Evolutionary conservation across 2,329 filamentous ascomycete species (phyloP).

Genomic region (Gaeumannomyces sp.): DNA sequence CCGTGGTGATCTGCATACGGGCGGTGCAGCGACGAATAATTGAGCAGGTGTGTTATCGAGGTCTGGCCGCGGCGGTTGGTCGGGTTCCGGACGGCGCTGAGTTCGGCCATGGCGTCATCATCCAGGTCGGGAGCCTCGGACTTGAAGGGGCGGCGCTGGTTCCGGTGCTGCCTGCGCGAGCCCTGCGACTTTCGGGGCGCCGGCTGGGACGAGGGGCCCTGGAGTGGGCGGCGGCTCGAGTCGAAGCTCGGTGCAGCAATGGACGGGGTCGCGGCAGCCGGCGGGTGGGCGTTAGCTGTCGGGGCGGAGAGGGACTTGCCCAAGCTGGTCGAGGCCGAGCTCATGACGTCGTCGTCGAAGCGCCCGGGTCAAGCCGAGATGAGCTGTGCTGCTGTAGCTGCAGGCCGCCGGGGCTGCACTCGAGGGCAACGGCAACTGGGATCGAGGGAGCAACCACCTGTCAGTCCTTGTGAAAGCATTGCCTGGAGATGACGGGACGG

Average conservation of each 20-base stretch:
- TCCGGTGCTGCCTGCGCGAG: slow-evolving; percentile 76
- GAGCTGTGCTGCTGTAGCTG: too few species aligned
- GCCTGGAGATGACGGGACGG: too few species aligned
- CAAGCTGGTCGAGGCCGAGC: slow-evolving; percentile 30
- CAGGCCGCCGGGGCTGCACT: too few species aligned
- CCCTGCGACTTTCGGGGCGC: slow-evolving; percentile 70
- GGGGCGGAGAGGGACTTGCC: slow-evolving; percentile 46
- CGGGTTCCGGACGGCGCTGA: slow-evolving; percentile 52
- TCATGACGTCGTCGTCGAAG: slow-evolving; percentile 20
- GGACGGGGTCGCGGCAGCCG: slow-evolving; percentile 34
- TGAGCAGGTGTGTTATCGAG: slow-evolving; percentile 94
- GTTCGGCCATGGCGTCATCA: slow-evolving; percentile 84
- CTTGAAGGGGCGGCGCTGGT: slow-evolving; percentile 61
- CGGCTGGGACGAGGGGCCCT: slow-evolving; percentile 27
- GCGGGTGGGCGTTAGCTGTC: slow-evolving; percentile 33
- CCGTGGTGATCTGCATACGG: slow-evolving; percentile 55
- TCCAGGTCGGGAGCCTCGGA: slow-evolving; percentile 49
- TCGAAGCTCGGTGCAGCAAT: slow-evolving; percentile 40
- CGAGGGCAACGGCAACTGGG: too few species aligned
- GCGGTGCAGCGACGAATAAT: slow-evolving; percentile 70
- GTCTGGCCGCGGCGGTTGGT: slow-evolving; percentile 83
- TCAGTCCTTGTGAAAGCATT: too few species aligned
- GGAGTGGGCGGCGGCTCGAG: slow-evolving; percentile 38
- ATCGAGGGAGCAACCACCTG: too few species aligned
- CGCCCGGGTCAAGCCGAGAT: too few species aligned